Evolutionary conservation across 306 rosid species (phyloP).

Genomic region (Cicer judaicum): DNA sequence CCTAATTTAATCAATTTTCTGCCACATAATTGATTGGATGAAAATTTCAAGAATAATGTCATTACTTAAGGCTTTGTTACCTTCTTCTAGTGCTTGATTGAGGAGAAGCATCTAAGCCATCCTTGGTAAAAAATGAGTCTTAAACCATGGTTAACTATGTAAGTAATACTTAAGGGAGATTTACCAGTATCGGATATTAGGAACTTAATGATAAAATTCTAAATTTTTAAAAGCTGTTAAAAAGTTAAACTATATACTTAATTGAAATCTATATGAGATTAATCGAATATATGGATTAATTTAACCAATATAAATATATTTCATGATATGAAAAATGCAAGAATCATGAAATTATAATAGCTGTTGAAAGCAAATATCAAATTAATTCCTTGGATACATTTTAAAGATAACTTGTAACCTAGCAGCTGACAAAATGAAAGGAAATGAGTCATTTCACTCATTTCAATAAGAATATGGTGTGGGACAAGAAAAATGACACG

Average conservation of each 20-base stretch:
- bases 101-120: not conserved
- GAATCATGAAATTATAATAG: not conserved
- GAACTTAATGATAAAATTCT: not conserved
- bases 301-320: not conserved
- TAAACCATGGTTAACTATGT: not conserved
- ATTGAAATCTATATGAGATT: not conserved
- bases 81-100: not conserved
- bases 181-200: not conserved
- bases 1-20: not conserved
- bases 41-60: not conserved
- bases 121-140: not conserved
- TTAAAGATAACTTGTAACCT: not conserved
- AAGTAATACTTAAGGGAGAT: conserved; percentile 4
- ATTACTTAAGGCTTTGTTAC: conserved; percentile 3
- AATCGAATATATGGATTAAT: not conserved
- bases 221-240: not conserved
- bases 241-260: not conserved
- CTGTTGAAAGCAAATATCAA: not conserved
- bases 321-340: not conserved
- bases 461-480: not conserved
- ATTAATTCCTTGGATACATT: not conserved
- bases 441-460: conserved; percentile 9
- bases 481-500: conserved; percentile 9
- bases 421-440: not conserved
- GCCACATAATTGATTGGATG: not conserved